Evolutionary conservation across 305 asterid species (phyloP).

Genomic region (Fraxinus sp.): DNA sequence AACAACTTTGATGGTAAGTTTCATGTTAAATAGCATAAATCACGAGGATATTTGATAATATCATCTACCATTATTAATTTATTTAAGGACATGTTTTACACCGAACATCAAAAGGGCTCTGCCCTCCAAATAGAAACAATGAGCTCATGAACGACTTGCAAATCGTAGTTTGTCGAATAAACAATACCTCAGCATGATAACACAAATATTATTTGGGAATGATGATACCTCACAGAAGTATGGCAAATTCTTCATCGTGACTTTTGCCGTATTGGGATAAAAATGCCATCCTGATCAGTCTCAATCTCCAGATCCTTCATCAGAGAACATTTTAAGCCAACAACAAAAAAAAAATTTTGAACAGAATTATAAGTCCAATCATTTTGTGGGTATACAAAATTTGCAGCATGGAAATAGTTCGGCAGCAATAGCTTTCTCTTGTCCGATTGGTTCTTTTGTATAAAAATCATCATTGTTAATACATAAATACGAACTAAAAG

Average conservation of each 20-base stretch:
- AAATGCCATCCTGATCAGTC: background rate
- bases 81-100: background rate
- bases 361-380: background rate
- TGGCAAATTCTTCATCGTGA: constrained; percentile 1
- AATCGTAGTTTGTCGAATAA: background rate
- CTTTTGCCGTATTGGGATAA: background rate
- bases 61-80: background rate
- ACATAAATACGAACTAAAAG: background rate
- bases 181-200: background rate
- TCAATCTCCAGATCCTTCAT: background rate
- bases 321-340: background rate
- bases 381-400: background rate
- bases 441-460: background rate
- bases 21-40: background rate
- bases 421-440: constrained; percentile 7
- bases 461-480: background rate
- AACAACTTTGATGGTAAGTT: background rate
- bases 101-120: background rate
- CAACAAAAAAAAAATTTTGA: too few relatives aligned
- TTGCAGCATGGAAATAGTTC: background rate
- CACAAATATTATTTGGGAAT: constrained; percentile 12
- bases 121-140: background rate
- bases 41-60: background rate
- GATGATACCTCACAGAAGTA: constrained; percentile 7
- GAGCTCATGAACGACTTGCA: background rate